Base-by-base conservation (phyloP, 139 green algal species). In the Edaphochlamys debaryana region DNA sequence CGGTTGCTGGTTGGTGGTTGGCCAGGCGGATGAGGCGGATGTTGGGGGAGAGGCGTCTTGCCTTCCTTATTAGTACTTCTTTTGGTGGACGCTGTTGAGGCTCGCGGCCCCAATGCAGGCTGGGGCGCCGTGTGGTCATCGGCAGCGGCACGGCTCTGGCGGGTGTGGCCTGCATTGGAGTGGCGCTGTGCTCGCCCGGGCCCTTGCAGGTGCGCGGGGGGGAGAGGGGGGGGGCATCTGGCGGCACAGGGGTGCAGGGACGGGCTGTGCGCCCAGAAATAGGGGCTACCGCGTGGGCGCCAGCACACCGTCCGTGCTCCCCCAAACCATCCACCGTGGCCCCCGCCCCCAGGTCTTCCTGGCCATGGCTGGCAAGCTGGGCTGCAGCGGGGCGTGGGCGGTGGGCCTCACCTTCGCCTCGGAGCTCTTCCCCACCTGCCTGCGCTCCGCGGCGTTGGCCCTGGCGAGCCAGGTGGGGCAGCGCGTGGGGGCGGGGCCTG, bases 391-490 rank as follows among this genome's bases (percentile, higher is more conserved):
- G 0, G 80, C 80, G n/a, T 86, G 80, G 80, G 80, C 80, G 5
- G 41, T 86, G 40, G 80, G 80, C 5, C 69, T 86, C 69, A 86
- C 80, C 32, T 86, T 79, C 34, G 80, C 69, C 34, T 58, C 58
- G 8, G 80, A 86, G 56, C 80, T 86, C 4, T 86, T 86, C 42
- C 80, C 80, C 68, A 86, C 80, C n/a, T 42, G 15, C 9, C 68
- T 86, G 7, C 30, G 58, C 2, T 86, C 69, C 3, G 54, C 23
- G 42, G 78, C 78, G 27, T 48, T 84, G 32, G 42, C 30, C 1
- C 11, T 71, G 66, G 66, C 78, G 0, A 69, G 78, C 48, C 78
- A 84, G 78, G 78, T 84, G 78, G 3, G 78, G 13, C 30, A 5
- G 62, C 62, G 13, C 30, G 48, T 54, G 48, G 48, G 48, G 48